Conservation (phyloP, 495 filamentous ascomycete species). For the Gamarada debralockiae region DNA sequence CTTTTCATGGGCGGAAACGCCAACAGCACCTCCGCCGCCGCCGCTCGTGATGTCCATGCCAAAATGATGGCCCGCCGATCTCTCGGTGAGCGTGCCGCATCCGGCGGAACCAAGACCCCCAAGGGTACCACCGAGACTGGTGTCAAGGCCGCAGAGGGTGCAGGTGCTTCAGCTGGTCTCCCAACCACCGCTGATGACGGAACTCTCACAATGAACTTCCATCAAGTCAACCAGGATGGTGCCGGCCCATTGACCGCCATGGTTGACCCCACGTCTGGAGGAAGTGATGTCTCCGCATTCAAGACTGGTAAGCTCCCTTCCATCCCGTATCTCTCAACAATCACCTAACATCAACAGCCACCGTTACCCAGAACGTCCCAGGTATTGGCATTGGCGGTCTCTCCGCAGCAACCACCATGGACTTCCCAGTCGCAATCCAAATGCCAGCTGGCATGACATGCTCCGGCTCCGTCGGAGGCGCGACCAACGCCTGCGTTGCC, state of each 20-base stretch:
- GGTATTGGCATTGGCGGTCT: conserved; percentile 46
- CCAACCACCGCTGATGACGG: conserved; percentile 53
- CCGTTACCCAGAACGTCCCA: conserved; percentile 55
- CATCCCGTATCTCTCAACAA: no score
- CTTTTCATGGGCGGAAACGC: conserved; percentile 37
- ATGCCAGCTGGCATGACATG: conserved; percentile 62
- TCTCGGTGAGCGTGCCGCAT: conserved; percentile 22
- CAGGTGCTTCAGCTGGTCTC: conserved; percentile 38
- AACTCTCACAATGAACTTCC: conserved; percentile 50
- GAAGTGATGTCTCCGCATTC: conserved; percentile 49
- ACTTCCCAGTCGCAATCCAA: conserved; percentile 53
- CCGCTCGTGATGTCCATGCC: conserved; percentile 24
- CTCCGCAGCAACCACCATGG: conserved; percentile 43
- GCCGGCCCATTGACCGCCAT: conserved; percentile 44
- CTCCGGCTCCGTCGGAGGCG: conserved; percentile 46
- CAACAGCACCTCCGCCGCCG: conserved; percentile 24
- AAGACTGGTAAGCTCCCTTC: no score
- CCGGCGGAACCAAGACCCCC: conserved; percentile 34
- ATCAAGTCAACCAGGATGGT: conserved; percentile 50
- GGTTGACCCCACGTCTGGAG: conserved; percentile 52
- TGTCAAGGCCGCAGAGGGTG: conserved; percentile 38
- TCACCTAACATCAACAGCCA: no score
- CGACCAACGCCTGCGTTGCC: conserved; percentile 53
- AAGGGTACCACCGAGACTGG: conserved; percentile 34
- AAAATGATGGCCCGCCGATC: conserved; percentile 17